Percentiles rank a stretch among this genome's conserved stretches.
Evolutionary conservation across 2,329 filamentous ascomycete genomes (phyloP).

Genomic region (Aspergillus sp.): DNA sequence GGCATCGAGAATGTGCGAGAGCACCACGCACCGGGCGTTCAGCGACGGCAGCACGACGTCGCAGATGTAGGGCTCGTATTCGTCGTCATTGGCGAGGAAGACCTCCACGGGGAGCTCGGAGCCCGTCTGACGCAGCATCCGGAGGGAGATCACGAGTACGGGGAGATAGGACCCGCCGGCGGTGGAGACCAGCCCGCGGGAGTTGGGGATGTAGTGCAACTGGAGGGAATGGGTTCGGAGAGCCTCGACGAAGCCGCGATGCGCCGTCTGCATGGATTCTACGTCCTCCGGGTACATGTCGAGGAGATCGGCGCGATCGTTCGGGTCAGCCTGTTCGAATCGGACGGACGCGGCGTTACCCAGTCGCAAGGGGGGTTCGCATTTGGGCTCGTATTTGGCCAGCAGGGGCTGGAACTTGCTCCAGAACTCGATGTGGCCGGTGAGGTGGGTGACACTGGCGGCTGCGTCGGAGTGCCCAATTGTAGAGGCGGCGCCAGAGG

Average conservation of each 20-base stretch:
- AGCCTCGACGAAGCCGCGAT: constrained; percentile 33
- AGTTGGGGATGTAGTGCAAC: constrained; percentile 34
- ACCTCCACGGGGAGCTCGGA: constrained; percentile 47
- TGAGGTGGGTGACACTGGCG: not conserved
- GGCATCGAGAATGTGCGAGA: constrained; percentile 42
- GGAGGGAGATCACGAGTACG: constrained; percentile 44
- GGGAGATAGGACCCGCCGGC: constrained; percentile 45
- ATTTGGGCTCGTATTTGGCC: constrained; percentile 29
- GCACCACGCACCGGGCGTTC: constrained; percentile 44
- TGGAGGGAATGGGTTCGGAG: constrained; percentile 25
- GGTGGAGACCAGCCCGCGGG: constrained; percentile 48
- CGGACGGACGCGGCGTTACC: constrained; percentile 25
- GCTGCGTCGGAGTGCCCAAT: not conserved
- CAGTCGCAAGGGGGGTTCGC: constrained; percentile 26
- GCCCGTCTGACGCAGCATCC: constrained; percentile 46
- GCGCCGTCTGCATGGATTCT: constrained; percentile 31
- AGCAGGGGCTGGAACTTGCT: constrained; percentile 31
- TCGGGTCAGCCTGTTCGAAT: constrained; percentile 26
- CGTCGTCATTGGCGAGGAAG: constrained; percentile 40
- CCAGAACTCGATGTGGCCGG: constrained; percentile 34
- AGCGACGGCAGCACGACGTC: constrained; percentile 43
- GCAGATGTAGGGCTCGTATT: constrained; percentile 45
- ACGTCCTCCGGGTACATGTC: constrained; percentile 29
- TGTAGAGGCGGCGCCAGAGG: not conserved
- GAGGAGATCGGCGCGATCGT: constrained; percentile 31